Percentiles rank a stretch among this genome's conserved stretches.
Evolutionary conservation across 2,329 filamentous ascomycete genomes (phyloP).

Genomic region (Penicillium sp.): DNA sequence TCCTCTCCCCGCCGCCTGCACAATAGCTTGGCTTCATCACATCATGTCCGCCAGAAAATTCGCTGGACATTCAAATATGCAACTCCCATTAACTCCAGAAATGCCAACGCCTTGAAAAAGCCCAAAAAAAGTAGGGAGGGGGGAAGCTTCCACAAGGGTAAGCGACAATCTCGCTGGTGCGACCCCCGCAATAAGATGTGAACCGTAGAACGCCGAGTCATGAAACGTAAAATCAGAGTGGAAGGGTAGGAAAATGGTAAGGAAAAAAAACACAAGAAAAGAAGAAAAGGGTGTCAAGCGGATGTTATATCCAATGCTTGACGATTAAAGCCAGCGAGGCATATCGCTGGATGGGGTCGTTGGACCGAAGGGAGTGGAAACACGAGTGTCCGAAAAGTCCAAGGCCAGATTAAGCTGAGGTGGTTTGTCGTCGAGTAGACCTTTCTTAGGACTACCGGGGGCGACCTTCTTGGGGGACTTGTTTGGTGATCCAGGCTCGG

Average conservation of each 20-base stretch:
- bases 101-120: conserved; percentile 31
- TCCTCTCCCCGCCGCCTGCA: conserved; percentile 27
- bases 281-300: conserved; percentile 19
- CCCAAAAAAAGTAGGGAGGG: background rate
- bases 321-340: conserved; percentile 46
- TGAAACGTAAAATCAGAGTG: conserved; percentile 27
- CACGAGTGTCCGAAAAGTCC: conserved; percentile 37
- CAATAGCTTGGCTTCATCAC: conserved; percentile 31
- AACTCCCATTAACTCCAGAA: conserved; percentile 30
- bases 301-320: conserved; percentile 9
- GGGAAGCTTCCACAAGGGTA: conserved; percentile 23
- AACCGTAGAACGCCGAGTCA: conserved; percentile 33
- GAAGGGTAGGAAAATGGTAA: conserved; percentile 18
- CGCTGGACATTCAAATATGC: conserved; percentile 27
- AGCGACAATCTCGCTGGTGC: background rate
- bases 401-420: conserved; percentile 64
- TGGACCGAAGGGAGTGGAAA: conserved; percentile 22
- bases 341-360: conserved; percentile 39
- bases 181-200: background rate
- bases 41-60: conserved; percentile 30
- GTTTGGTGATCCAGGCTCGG: conserved; percentile 45
- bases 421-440: conserved; percentile 55
- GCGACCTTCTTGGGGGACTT: conserved; percentile 57
- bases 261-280: conserved; percentile 25
- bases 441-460: conserved; percentile 52